These are phyloP conservation scores for Sicyos baderoa DNA, from an alignment of 306 rosid species.

Conservation along the genomic window DNA sequence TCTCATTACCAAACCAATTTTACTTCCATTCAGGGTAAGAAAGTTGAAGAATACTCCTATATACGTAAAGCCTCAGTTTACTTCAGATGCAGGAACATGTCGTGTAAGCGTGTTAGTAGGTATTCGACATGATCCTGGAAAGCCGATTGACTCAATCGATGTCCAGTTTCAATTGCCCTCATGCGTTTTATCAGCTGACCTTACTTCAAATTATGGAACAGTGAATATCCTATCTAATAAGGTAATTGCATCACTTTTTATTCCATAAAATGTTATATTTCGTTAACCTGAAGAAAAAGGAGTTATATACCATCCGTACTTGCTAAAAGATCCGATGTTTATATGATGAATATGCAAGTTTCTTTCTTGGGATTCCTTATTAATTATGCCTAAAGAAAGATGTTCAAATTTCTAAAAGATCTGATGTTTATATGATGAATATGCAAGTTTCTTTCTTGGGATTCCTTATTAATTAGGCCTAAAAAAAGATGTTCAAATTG, in stretches of 20 bases:
- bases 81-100: conserved; percentile 67
- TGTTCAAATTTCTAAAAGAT: background rate
- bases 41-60: conserved; percentile 80
- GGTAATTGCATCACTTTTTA: conserved; percentile 33
- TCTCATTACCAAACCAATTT: conserved; percentile 8
- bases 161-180: conserved; percentile 76
- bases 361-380: no score
- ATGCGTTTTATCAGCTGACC: conserved; percentile 65
- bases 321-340: no score
- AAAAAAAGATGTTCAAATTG: background rate
- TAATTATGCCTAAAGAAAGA: no score
- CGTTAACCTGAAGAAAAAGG: no score
- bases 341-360: no score
- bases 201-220: conserved; percentile 74
- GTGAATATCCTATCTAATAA: conserved; percentile 67
- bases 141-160: conserved; percentile 55
- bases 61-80: conserved; percentile 86
- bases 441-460: background rate
- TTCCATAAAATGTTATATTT: background rate
- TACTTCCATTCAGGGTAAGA: conserved; percentile 54
- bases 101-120: conserved; percentile 77
- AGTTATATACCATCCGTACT: no score
- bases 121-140: conserved; percentile 76
- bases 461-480: background rate
- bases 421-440: background rate